phyloP scores from a whole-genome alignment of 352 stramenopile species.

The Phytophthora hibernalis region DNA sequence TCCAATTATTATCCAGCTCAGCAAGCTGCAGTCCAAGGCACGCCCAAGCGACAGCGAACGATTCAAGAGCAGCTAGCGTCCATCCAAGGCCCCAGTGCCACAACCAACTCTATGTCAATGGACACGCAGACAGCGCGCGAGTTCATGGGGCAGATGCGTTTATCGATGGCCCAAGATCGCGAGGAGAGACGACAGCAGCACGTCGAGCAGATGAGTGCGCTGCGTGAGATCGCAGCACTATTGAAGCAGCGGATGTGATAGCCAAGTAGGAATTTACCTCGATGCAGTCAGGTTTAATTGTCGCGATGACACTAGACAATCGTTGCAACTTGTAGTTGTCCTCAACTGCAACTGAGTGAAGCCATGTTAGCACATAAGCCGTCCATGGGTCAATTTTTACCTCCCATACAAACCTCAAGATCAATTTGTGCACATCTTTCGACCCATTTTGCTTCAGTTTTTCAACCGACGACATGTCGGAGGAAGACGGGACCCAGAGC shows the following conservation, averaged over 20 bases:
- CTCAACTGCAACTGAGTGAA: background rate
- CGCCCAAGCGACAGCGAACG: constrained; percentile 30
- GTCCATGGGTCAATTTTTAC: background rate
- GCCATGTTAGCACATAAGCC: constrained; percentile 3
- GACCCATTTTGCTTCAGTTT: constrained; percentile 1
- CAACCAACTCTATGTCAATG: constrained; percentile 6
- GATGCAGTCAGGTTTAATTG: constrained; percentile 20
- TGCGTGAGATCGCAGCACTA: constrained; percentile 49
- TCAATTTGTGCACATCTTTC: background rate
- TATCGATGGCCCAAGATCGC: constrained; percentile 46
- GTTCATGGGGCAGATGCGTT: constrained; percentile 45
- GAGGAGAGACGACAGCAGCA: constrained; percentile 63
- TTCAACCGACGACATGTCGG: constrained; percentile 20
- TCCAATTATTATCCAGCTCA: constrained; percentile 16
- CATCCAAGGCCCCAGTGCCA: background rate
- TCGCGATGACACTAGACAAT: constrained; percentile 4
- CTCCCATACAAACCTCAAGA: constrained; percentile 7
- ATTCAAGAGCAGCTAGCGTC: constrained; percentile 22
- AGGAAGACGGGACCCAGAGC: constrained; percentile 34
- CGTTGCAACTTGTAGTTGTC: background rate
- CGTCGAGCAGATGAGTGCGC: constrained; percentile 58
- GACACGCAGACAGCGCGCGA: constrained; percentile 17
- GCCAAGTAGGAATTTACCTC: background rate
- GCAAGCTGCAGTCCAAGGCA: constrained; percentile 19
- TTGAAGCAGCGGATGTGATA: constrained; percentile 37